Evolutionary conservation across 2,329 filamentous ascomycete genomes (phyloP), one percentile per base, ranked within the genome.

Genomic region (Colletotrichum eleusines): DNA sequence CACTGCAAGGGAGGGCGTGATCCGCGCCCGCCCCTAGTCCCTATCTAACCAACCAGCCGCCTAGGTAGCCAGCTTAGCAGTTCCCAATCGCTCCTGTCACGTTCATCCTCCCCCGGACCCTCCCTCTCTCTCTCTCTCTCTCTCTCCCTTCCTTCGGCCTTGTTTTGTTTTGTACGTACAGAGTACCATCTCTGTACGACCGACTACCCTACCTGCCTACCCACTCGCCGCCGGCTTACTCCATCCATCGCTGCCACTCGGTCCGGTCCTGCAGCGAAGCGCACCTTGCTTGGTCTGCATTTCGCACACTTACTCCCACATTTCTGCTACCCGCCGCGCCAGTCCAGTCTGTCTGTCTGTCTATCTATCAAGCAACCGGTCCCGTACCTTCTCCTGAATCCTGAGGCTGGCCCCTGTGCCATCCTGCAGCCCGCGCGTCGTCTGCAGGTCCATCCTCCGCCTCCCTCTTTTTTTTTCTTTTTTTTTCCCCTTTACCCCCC

Each of bases 371-470:
- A 46, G 11, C 35, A 11, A 12, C 26, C 42, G 42, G 14, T 64
- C 38, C 66, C 61, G 53, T 69, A 31, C 66, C 55, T 44, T 61
- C 57, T 70, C 68, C 68, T 68, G 68, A 58, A 58, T 70, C 64
- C 68, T 46, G 64, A 68, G 28, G 42, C 68, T 31, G 65, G 57
- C 31, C 53, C 63, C 57, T 38, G 64, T 58, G 40, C 58, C 58
- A 65, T 63, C 53, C 35, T 71, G 68, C 64, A 66, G 68, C 59
- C 58, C 48, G 68, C 48, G 38, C 55, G 40, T 18, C 11, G 28
- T 57, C 51, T 38, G 31, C 16, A 50, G 54, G 53, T 69, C 66
- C 63, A 67, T 28, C 46, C 55, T 50, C 48, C 28, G 60, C 51
- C 42, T 42, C 57, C 40, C 50, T 57, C n/a, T 51, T 53, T 50